Percentiles rank a stretch among this genome's conserved stretches.
These are phyloP conservation scores for Aspergillus awamori DNA, from an alignment of 2,329 filamentous ascomycete genomes.

Conservation along the genomic window DNA sequence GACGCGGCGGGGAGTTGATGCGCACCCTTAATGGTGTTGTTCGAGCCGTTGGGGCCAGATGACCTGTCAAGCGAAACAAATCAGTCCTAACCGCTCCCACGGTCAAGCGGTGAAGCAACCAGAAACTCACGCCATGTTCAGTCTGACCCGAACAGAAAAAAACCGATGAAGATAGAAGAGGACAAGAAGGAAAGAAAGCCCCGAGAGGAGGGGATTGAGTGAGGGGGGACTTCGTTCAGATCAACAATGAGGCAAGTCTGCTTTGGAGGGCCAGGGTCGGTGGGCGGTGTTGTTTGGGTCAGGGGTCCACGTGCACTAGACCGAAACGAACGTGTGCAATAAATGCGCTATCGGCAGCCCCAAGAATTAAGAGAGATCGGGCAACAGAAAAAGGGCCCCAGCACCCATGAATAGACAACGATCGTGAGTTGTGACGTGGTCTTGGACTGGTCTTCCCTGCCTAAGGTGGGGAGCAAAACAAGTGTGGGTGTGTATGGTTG, in stretches of 20 bases:
- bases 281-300: constrained; percentile 28
- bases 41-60: constrained; percentile 38
- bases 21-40: constrained; percentile 60
- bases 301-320: constrained; percentile 33
- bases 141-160: constrained; percentile 21
- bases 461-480: neutral
- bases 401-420: neutral
- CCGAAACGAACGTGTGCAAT: constrained; percentile 1
- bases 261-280: constrained; percentile 10
- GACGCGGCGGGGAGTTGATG: constrained; percentile 10
- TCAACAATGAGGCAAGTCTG: constrained; percentile 16
- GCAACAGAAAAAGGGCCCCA: neutral
- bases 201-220: constrained; percentile 28
- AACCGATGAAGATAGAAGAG: constrained; percentile 7
- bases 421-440: neutral
- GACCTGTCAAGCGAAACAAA: constrained; percentile 31
- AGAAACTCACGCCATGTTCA: constrained; percentile 53
- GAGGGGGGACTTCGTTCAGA: constrained; percentile 17
- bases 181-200: constrained; percentile 23
- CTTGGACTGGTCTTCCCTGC: neutral
- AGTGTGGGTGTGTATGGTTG: neutral
- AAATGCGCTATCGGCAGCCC: neutral
- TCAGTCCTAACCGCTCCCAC: constrained; percentile 15
- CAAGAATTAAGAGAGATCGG: neutral
- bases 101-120: constrained; percentile 11